Conservation (phyloP, 176 grass and related monocot species). For the Triticum turgidum region DNA sequence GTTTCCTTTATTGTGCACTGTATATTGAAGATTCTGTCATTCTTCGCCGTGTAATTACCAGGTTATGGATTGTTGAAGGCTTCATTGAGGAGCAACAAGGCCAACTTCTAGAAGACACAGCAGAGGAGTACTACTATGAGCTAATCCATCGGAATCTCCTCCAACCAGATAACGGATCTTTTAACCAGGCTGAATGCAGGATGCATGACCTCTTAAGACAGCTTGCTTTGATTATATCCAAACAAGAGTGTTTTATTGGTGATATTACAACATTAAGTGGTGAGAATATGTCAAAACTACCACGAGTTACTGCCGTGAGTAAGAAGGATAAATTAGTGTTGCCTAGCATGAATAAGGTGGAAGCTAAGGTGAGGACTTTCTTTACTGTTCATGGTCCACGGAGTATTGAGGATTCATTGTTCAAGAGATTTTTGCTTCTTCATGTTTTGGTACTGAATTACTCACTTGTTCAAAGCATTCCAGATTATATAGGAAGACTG, state of each 20-base stretch:
- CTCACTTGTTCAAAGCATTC: neutral
- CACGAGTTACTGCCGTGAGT: neutral
- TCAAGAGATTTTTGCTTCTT: neutral
- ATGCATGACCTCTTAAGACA: constrained; percentile 47
- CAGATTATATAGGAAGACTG: neutral
- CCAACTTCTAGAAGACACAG: constrained; percentile 37
- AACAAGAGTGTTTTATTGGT: constrained; percentile 24
- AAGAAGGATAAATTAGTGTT: neutral
- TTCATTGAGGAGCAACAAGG: constrained; percentile 7
- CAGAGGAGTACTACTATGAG: constrained; percentile 38
- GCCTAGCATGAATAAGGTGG: neutral
- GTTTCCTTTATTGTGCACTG: constrained; percentile 34
- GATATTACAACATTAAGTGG: neutral
- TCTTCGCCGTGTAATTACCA: neutral
- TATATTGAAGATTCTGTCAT: neutral
- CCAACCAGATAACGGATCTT: neutral
- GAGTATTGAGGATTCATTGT: constrained; percentile 15
- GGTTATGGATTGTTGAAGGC: constrained; percentile 41
- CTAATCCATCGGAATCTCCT: constrained; percentile 38
- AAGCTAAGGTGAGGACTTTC: neutral
- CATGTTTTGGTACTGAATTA: neutral
- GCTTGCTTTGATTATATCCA: constrained; percentile 23
- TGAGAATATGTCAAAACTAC: neutral
- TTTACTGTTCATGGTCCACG: neutral
- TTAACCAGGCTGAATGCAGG: accelerated